phyloP scores from a whole-genome alignment of 179 eudicot genomes.

The Sideroxylon spinosum region DNA sequence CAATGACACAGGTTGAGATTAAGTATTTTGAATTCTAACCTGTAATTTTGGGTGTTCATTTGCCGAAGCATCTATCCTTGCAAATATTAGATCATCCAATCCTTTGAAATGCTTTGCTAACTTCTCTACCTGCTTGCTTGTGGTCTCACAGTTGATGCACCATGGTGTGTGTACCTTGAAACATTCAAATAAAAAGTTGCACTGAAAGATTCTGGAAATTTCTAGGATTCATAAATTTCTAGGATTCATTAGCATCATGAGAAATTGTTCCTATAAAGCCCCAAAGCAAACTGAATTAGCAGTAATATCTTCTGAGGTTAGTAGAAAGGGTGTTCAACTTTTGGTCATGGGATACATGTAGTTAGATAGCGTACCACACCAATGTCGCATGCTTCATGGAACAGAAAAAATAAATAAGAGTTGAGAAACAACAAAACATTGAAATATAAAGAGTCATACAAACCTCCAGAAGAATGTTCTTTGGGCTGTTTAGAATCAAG shows the following conservation, averaged over 20 bases:
- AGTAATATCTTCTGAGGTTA: neutral
- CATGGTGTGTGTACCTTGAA: slow-evolving; percentile 83
- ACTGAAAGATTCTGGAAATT: neutral
- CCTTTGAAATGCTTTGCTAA: slow-evolving; percentile 92
- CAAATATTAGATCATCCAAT: slow-evolving; percentile 61
- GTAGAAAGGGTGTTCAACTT: too few relatives aligned
- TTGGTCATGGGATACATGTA: too few relatives aligned
- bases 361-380: too few relatives aligned
- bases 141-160: slow-evolving; percentile 76
- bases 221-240: neutral
- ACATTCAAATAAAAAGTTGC: neutral
- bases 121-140: slow-evolving; percentile 85
- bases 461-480: slow-evolving; percentile 84
- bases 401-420: slow-evolving; percentile 2
- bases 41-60: slow-evolving; percentile 86
- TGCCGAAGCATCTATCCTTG: slow-evolving; percentile 74
- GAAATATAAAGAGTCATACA: slow-evolving; percentile 3
- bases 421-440: neutral
- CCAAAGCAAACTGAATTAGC: neutral
- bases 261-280: neutral
- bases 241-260: neutral
- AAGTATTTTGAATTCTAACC: slow-evolving; percentile 35
- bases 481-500: slow-evolving; percentile 54
- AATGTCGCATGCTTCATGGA: neutral
- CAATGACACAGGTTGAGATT: neutral